These are phyloP conservation scores for Monosporascus sp. DNA, from an alignment of 2,329 filamentous ascomycete species.

Conservation along the genomic window DNA sequence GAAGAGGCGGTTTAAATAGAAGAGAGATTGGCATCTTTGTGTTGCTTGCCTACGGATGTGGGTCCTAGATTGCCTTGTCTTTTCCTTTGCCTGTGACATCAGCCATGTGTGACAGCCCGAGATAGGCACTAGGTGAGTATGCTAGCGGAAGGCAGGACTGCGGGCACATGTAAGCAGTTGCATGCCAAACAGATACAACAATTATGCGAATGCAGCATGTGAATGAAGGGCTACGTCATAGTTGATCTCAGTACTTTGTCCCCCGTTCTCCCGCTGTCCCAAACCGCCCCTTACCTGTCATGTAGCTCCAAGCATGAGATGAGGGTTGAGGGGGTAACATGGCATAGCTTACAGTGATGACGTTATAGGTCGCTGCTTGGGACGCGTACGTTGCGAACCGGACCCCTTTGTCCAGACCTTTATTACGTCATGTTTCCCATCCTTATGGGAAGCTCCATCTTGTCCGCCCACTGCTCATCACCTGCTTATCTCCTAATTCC, in stretches of 20 bases:
- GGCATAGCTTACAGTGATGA: too few relatives aligned
- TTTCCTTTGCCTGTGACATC: background rate
- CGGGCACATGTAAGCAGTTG: background rate
- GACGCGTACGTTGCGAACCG: too few relatives aligned
- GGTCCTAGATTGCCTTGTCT: background rate
- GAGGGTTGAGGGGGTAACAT: too few relatives aligned
- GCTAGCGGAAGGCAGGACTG: background rate
- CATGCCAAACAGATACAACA: too few relatives aligned
- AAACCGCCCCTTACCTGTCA: background rate
- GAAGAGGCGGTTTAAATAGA: slow-evolving; percentile 19
- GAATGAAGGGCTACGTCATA: slow-evolving; percentile 12
- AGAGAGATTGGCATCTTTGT: slow-evolving; percentile 2
- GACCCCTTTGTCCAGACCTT: too few relatives aligned
- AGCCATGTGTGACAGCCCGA: background rate
- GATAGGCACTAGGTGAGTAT: background rate
- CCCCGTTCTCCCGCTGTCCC: slow-evolving; percentile 1
- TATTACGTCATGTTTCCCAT: too few relatives aligned
- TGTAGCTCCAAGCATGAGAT: too few relatives aligned
- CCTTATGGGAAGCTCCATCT: too few relatives aligned
- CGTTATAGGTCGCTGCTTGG: too few relatives aligned
- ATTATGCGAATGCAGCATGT: background rate
- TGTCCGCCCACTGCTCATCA: too few relatives aligned
- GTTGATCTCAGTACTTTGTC: slow-evolving; percentile 1
- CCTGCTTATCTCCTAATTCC: too few relatives aligned
- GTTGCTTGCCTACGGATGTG: background rate